A percentile compares a stretch with the other conserved stretches of the same genome.
Evolutionary conservation across 2,329 filamentous ascomycete species (phyloP).

Genomic region (Ceratocystis lukuohia): DNA sequence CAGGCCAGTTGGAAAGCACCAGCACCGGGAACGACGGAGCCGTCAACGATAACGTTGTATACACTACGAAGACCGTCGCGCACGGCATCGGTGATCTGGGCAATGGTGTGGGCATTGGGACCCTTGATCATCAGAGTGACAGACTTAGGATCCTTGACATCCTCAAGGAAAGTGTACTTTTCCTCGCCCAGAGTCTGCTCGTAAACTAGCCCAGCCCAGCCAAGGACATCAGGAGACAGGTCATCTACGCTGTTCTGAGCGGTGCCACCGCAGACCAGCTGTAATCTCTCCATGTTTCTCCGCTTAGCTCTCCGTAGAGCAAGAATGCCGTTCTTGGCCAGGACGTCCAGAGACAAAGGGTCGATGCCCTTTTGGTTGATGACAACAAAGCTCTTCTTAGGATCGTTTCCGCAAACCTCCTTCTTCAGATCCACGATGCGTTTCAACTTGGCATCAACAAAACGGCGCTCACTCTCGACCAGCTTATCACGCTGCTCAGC

Average conservation of each 20-base stretch:
- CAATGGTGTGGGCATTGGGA: slow-evolving; percentile 90
- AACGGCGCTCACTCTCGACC: slow-evolving; percentile 89
- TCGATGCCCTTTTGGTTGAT: slow-evolving; percentile 99
- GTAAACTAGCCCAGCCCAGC: slow-evolving; percentile 93
- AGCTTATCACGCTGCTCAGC: slow-evolving; percentile 96
- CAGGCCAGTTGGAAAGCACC: slow-evolving; percentile 95
- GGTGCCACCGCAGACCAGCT: slow-evolving; percentile 80
- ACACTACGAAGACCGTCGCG: slow-evolving; percentile 89
- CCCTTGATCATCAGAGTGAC: slow-evolving; percentile 97
- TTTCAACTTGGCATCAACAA: slow-evolving; percentile 89
- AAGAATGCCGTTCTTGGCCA: slow-evolving; percentile 96
- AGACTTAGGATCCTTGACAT: slow-evolving; percentile 97
- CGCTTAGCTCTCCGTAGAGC: slow-evolving; percentile 89
- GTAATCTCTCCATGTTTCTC: slow-evolving; percentile 96
- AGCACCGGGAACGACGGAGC: slow-evolving; percentile 83
- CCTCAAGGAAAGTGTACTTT: slow-evolving; percentile 97
- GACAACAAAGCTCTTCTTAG: slow-evolving; percentile 90
- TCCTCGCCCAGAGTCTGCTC: slow-evolving; percentile 96
- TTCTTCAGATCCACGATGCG: slow-evolving; percentile 98
- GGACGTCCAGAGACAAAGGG: slow-evolving; percentile 82
- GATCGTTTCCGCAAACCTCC: slow-evolving; percentile 84
- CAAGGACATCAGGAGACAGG: slow-evolving; percentile 70
- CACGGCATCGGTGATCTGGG: slow-evolving; percentile 91
- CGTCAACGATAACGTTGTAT: slow-evolving; percentile 99
- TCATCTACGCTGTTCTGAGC: slow-evolving; percentile 97